Conservation (phyloP, 2,329 filamentous ascomycete species). For the Calonectria leucothoes region DNA sequence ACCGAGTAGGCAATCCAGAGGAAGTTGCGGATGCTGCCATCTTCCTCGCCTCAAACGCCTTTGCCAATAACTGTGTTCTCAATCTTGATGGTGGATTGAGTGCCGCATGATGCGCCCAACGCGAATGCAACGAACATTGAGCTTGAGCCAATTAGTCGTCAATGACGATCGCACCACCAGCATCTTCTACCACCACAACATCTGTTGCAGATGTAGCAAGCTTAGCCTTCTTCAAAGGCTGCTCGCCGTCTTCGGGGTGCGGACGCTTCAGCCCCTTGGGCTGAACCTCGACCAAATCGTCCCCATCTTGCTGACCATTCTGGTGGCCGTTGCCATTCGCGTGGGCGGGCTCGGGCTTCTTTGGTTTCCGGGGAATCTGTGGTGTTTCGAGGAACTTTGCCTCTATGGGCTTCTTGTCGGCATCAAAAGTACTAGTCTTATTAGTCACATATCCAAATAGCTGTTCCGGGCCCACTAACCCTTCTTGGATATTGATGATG, state of each 20-base stretch:
- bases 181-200: conserved; percentile 63
- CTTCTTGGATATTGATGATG: conserved; percentile 75
- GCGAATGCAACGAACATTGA: conserved; percentile 19
- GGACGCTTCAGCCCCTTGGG: conserved; percentile 59
- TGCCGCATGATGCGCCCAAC: conserved; percentile 60
- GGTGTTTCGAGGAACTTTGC: conserved; percentile 56
- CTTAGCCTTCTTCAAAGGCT: conserved; percentile 63
- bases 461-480: conserved; percentile 55
- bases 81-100: conserved; percentile 89
- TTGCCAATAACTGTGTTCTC: conserved; percentile 88
- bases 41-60: conserved; percentile 82
- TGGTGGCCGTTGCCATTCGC: conserved; percentile 53
- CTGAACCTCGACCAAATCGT: conserved; percentile 41
- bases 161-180: conserved; percentile 75
- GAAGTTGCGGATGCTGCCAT: conserved; percentile 87
- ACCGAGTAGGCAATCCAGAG: conserved; percentile 73
- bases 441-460: conserved; percentile 37
- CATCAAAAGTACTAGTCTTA: conserved; percentile 52
- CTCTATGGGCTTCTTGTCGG: conserved; percentile 67
- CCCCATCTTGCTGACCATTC: conserved; percentile 57
- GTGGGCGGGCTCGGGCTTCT: conserved; percentile 50
- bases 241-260: conserved; percentile 55
- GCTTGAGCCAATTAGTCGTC: conserved; percentile 58
- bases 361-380: conserved; percentile 66
- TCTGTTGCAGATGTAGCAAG: conserved; percentile 49